Percentiles rank a stretch among this genome's conserved stretches.
Evolutionary conservation across 2,329 filamentous ascomycete species (phyloP).

Genomic region (Cytospora schulzeri): DNA sequence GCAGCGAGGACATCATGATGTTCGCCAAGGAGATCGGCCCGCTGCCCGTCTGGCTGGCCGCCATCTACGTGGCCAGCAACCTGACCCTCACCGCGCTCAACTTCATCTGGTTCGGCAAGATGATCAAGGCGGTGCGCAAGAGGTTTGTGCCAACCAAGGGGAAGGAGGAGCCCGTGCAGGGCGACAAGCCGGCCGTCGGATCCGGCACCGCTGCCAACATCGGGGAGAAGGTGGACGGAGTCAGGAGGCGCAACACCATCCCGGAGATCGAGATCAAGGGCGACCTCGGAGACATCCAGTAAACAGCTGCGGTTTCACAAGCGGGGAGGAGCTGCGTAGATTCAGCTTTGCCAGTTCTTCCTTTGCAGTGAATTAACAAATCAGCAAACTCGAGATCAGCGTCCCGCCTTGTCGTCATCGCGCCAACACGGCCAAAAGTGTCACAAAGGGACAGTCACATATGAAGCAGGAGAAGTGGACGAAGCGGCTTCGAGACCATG

Average conservation of each 20-base stretch:
- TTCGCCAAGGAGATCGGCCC: constrained; percentile 52
- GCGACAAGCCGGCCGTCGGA: constrained; percentile 31
- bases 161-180: constrained; percentile 29
- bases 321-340: not conserved
- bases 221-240: constrained; percentile 27
- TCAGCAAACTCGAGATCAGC: not conserved
- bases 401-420: not conserved
- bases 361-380: not conserved
- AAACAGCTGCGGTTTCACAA: not conserved
- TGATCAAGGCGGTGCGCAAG: constrained; percentile 78
- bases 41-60: constrained; percentile 71
- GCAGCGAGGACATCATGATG: constrained; percentile 46
- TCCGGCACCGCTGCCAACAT: constrained; percentile 18
- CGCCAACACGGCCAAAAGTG: not conserved
- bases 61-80: constrained; percentile 70
- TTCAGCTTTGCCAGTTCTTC: not conserved
- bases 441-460: not conserved
- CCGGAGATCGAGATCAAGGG: constrained; percentile 27
- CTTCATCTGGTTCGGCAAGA: constrained; percentile 85
- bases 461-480: constrained; percentile 1
- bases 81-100: constrained; percentile 74
- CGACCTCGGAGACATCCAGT: constrained; percentile 32
- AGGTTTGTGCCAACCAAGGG: constrained; percentile 62
- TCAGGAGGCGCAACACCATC: constrained; percentile 29
- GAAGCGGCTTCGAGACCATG: not conserved